phyloP scores from a whole-genome alignment of 2,329 filamentous ascomycete species.

The Sporothrix sp. region DNA sequence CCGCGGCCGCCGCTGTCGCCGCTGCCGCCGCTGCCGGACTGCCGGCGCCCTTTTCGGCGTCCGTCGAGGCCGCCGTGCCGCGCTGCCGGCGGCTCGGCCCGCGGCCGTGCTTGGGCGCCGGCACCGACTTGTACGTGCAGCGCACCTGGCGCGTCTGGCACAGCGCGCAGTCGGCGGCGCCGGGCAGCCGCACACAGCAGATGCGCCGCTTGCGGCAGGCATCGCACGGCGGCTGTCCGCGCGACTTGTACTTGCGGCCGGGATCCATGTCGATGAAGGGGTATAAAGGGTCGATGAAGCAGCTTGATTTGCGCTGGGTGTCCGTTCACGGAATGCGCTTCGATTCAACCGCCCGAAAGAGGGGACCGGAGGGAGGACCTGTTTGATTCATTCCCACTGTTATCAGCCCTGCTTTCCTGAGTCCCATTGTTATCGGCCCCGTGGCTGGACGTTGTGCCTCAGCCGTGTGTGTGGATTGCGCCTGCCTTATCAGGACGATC shows the following conservation, averaged over 20 bases:
- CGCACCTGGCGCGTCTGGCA: not conserved
- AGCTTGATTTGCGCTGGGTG: too few relatives aligned
- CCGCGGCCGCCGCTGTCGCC: not conserved
- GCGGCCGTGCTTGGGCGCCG: not conserved
- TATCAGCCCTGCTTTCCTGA: too few relatives aligned
- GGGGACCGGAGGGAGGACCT: too few relatives aligned
- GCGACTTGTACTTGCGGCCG: not conserved
- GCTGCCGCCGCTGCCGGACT: not conserved
- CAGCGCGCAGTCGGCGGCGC: not conserved
- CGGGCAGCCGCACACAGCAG: not conserved
- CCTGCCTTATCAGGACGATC: not conserved
- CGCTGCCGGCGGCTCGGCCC: not conserved
- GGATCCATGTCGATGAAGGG: not conserved
- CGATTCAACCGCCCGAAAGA: too few relatives aligned
- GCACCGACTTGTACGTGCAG: constrained; percentile 1
- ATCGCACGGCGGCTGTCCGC: not conserved
- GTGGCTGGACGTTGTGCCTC: too few relatives aligned
- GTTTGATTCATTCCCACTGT: too few relatives aligned
- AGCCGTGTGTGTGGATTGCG: not conserved
- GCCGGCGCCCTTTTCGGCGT: too few relatives aligned
- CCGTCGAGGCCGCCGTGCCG: too few relatives aligned
- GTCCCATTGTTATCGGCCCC: too few relatives aligned
- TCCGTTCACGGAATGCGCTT: too few relatives aligned
- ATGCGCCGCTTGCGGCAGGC: not conserved
- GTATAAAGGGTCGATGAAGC: too few relatives aligned